A percentile compares a stretch with the other conserved stretches of the same genome.
Evolutionary conservation across 257 asterid genomes (phyloP).

Genomic region (Nicotiana knightiana): DNA sequence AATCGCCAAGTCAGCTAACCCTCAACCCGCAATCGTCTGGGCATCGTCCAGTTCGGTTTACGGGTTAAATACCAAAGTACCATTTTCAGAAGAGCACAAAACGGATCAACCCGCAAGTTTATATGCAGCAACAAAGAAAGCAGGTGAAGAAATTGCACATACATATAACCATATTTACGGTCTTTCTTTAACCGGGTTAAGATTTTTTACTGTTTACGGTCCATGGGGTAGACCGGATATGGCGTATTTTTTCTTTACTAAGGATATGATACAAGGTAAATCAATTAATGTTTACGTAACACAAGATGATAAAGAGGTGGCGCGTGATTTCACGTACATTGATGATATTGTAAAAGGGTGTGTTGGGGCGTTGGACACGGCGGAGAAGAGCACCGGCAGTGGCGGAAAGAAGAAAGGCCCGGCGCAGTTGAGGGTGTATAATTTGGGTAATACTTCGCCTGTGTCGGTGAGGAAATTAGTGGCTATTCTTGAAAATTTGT

Average conservation of each 20-base stretch:
- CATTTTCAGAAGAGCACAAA: conserved; percentile 61
- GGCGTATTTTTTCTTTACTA: conserved; percentile 93
- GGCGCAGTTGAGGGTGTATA: conserved; percentile 90
- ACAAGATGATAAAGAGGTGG: conserved; percentile 77
- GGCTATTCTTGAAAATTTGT: conserved; percentile 58
- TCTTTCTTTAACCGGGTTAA: conserved; percentile 67
- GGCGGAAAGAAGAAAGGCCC: conserved; percentile 81
- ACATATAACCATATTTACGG: conserved; percentile 87
- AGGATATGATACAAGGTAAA: conserved; percentile 69
- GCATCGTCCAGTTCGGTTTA: conserved; percentile 88
- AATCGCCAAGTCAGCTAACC: conserved; percentile 67
- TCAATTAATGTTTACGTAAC: conserved; percentile 63
- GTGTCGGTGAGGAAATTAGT: conserved; percentile 90
- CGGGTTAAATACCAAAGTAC: conserved; percentile 67
- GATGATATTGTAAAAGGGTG: conserved; percentile 89
- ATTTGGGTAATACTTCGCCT: conserved; percentile 83
- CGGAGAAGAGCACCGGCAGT: conserved; percentile 94
- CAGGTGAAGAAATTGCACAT: conserved; percentile 94
- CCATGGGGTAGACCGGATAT: conserved; percentile 98
- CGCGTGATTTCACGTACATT: conserved; percentile 98
- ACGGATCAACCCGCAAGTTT: conserved; percentile 93
- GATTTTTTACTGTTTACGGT: conserved; percentile 92
- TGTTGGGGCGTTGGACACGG: conserved; percentile 85
- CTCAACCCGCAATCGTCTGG: conserved; percentile 96
- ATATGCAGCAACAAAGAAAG: conserved; percentile 92